phyloP scores from a whole-genome alignment of 805 yeast genomes.

The Yamadazyma laniorum region DNA sequence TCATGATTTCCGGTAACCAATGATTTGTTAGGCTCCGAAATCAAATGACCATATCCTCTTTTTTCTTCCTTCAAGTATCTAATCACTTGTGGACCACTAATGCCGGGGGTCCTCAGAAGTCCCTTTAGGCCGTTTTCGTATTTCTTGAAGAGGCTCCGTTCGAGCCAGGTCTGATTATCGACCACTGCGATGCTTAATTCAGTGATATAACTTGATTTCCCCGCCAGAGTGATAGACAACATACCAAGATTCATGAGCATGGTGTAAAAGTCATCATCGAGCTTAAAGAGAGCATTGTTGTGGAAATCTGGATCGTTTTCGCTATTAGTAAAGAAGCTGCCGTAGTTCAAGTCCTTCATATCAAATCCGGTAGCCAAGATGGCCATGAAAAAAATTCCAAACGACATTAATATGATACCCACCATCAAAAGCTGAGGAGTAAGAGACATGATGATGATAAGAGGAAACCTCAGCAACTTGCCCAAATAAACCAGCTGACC shows the following conservation, averaged over 20 bases:
- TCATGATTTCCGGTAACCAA: conserved; percentile 20
- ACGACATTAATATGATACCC: conserved; percentile 49
- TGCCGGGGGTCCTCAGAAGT: background rate
- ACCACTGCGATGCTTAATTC: conserved; percentile 50
- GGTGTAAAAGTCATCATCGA: conserved; percentile 47
- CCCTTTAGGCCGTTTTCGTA: conserved; percentile 10
- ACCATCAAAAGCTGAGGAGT: conserved; percentile 64
- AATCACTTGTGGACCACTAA: background rate
- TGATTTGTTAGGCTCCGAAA: conserved; percentile 25
- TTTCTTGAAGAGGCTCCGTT: conserved; percentile 28
- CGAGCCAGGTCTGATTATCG: conserved; percentile 59
- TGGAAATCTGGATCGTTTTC: conserved; percentile 20
- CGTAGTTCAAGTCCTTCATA: conserved; percentile 33
- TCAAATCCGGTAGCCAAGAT: conserved; percentile 51
- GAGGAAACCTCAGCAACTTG: conserved; percentile 48
- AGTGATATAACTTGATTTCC: conserved; percentile 61
- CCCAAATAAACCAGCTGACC: conserved; percentile 39
- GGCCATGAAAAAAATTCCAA: conserved; percentile 55
- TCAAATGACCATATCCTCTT: conserved; percentile 28
- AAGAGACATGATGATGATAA: conserved; percentile 55
- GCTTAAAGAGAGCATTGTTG: conserved; percentile 10
- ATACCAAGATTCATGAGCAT: conserved; percentile 59
- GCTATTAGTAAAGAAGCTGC: conserved; percentile 28
- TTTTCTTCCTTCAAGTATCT: conserved; percentile 11
- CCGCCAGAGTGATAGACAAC: conserved; percentile 65